Evolutionary conservation across 441 rosid species (phyloP).

Genomic region (Pelargonium fulgidum): DNA sequence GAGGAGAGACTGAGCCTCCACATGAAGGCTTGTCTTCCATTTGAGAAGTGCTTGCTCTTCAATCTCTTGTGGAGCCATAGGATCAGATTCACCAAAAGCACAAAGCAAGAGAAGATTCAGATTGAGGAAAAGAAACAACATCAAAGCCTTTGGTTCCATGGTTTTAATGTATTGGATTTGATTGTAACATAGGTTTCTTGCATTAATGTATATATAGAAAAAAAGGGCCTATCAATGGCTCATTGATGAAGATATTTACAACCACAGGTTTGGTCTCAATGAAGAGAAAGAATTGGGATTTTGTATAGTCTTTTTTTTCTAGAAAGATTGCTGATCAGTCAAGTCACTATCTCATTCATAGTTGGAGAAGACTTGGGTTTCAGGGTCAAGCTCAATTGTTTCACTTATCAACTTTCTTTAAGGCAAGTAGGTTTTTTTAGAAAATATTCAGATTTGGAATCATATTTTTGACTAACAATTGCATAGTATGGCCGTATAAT

Average conservation of each 20-base stretch:
- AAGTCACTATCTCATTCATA: background rate
- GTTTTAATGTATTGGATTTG: background rate
- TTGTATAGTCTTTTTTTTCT: background rate
- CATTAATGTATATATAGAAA: slow-evolving; percentile 1
- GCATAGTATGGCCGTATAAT: background rate
- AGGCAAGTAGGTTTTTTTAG: slow-evolving; percentile 1
- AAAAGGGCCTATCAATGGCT: too few species aligned
- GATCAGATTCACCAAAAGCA: slow-evolving; percentile 13
- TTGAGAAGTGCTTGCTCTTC: slow-evolving; percentile 38
- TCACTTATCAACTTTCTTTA: background rate
- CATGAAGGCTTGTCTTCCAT: slow-evolving; percentile 42
- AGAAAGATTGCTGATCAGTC: background rate
- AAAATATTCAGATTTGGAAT: background rate
- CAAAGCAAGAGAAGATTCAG: background rate
- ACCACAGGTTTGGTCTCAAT: too few species aligned
- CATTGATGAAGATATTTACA: too few species aligned
- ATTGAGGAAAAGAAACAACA: background rate
- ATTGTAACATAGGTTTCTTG: background rate
- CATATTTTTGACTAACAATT: background rate
- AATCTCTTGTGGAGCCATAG: slow-evolving; percentile 6
- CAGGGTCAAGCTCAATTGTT: background rate
- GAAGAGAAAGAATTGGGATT: background rate
- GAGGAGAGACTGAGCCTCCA: slow-evolving; percentile 28
- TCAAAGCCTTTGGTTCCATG: background rate
- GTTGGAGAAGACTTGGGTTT: background rate